Percentiles rank a stretch among this genome's conserved stretches.
Conservation (phyloP, 108 stramenopile species). For the Chaetoceros muelleri region DNA sequence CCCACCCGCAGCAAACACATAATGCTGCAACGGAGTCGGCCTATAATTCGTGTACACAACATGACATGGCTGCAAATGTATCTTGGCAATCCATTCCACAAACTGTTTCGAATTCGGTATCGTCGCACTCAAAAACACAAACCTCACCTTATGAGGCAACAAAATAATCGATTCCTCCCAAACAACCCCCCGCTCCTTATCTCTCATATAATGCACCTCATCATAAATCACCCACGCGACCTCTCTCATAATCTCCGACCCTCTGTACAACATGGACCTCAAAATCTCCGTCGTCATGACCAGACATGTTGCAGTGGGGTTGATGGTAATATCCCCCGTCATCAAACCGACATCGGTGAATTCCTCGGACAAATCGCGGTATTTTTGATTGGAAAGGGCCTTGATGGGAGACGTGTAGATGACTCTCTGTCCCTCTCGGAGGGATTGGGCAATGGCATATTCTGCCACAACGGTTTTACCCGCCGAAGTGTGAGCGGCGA, state of each 20-base stretch:
- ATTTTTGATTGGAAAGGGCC: slow-evolving; percentile 98
- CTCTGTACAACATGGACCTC: slow-evolving; percentile 97
- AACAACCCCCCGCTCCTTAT: slow-evolving; percentile 90
- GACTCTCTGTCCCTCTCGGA: slow-evolving; percentile 89
- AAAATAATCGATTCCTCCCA: slow-evolving; percentile 98
- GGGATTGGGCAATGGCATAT: slow-evolving; percentile 95
- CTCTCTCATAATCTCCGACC: slow-evolving; percentile 94
- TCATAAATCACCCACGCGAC: slow-evolving; percentile 96
- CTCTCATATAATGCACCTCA: slow-evolving; percentile 99
- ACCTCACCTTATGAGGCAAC: slow-evolving; percentile 84
- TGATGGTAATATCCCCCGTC: slow-evolving; percentile 99
- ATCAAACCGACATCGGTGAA: slow-evolving; percentile 94
- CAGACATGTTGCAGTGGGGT: slow-evolving; percentile 89
- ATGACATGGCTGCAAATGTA: slow-evolving; percentile 98
- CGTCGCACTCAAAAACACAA: slow-evolving; percentile 97
- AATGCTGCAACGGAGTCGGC: slow-evolving; percentile 97
- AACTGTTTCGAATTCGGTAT: slow-evolving; percentile 96
- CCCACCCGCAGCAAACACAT: slow-evolving; percentile 89
- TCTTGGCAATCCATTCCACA: slow-evolving; percentile 84
- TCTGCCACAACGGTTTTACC: slow-evolving; percentile 90
- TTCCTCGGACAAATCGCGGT: slow-evolving; percentile 92
- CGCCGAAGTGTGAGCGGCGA: slow-evolving; percentile 91
- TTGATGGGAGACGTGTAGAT: slow-evolving; percentile 99
- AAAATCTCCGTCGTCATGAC: slow-evolving; percentile 99
- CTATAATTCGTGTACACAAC: slow-evolving; percentile 99